These are phyloP conservation scores for Phytophthora aleatoria DNA, from an alignment of 352 stramenopile species.

Conservation along the genomic window DNA sequence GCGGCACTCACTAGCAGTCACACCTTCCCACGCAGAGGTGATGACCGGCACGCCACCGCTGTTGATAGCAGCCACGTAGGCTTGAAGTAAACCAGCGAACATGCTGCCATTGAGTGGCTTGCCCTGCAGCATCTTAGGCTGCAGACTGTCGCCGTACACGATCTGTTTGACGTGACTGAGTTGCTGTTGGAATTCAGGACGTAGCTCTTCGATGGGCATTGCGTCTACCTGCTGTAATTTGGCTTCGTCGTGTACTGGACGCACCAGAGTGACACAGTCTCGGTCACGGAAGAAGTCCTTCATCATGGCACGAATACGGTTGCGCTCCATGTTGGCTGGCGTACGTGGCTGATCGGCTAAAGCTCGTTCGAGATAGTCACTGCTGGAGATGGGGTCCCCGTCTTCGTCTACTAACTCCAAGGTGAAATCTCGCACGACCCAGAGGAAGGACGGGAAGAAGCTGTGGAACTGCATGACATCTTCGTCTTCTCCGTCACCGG, in stretches of 20 bases:
- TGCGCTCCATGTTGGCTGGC: constrained; percentile 73
- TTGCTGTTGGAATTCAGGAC: constrained; percentile 79
- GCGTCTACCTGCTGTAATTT: constrained; percentile 80
- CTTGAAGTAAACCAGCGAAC: constrained; percentile 81
- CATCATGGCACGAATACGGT: constrained; percentile 83
- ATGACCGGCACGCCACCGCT: constrained; percentile 89
- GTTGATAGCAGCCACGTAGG: constrained; percentile 88
- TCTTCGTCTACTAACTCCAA: constrained; percentile 88
- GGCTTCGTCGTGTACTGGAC: constrained; percentile 78
- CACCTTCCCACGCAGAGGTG: constrained; percentile 85
- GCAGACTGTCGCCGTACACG: constrained; percentile 71
- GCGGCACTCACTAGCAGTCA: constrained; percentile 80
- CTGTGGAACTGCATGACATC: constrained; percentile 79
- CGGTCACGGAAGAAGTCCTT: constrained; percentile 86
- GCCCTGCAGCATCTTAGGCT: constrained; percentile 86
- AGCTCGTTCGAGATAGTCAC: constrained; percentile 83
- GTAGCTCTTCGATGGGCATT: constrained; percentile 65
- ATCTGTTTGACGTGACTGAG: constrained; percentile 67
- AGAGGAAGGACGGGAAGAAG: constrained; percentile 90
- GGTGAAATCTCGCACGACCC: constrained; percentile 90
- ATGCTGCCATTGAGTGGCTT: constrained; percentile 83
- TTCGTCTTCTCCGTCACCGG: constrained; percentile 40
- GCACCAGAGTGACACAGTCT: constrained; percentile 83
- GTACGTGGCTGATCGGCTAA: constrained; percentile 75
- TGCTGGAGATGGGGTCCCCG: constrained; percentile 74